Evolutionary conservation across 257 asterid species (phyloP), one percentile per base, ranked within the genome.

Genomic region (Scutellaria galericulata): DNA sequence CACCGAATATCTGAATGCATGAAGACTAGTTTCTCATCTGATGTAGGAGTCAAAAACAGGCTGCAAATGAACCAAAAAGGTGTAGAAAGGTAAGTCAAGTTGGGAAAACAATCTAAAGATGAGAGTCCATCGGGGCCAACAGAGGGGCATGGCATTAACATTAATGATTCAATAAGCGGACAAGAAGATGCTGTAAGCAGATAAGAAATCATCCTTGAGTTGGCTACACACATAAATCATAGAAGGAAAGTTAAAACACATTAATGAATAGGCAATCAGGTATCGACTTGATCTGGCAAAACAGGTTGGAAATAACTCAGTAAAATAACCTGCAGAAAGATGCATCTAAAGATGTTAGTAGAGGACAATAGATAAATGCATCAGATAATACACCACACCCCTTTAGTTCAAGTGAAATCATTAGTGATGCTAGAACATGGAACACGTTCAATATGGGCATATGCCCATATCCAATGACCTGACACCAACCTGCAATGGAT

Each of bases 331-430:
- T 81, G 96, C 84, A 80, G 85, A 95, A 95, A 64, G 99, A 95
- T 68, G 99, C 99, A 84, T 92, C 98, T 87, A 95, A 84, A 75
- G 96, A 87, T 63, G 96, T 89, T 47, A 95, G 79, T 40, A 87
- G 84, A 14, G 97, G 99, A 82, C 99, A 95, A 59, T 85, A 66
- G 54, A 95, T 89, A 59, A 82, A 79, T 75, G 98, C 99, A 62
- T 86, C 90, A 69, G 96, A 86, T 27, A 95, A 75, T 47, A 89
- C 97, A 58, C 99, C 97, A 78, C 99, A 95, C 1, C 99, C 99
- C 86, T 95, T 90, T 81, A 95, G 82, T 75, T 95, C 99, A 72
- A 95, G 99, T 15, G 96, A 85, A 76, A 87, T 86, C 98, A 95
- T 90, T 55, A 66, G 83, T 0, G 95, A 94, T 63, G 99, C 99